Base-by-base conservation (phyloP, 2,329 filamentous ascomycete species). In the Fusarium sambucinum region DNA sequence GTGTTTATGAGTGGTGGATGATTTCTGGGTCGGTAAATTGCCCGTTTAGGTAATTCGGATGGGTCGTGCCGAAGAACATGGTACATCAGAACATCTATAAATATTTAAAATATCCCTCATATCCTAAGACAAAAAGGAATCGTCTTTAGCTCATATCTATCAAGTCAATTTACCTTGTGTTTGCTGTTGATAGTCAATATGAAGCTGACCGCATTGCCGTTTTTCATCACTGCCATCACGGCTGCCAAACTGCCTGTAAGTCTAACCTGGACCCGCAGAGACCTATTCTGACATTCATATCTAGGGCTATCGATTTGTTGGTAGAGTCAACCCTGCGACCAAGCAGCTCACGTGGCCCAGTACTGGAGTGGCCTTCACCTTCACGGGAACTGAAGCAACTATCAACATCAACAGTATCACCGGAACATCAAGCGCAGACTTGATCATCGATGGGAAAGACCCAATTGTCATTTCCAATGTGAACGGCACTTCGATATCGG, bases 281-380 rank as follows among this genome's bases (percentile, higher is more conserved):
- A 9, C 8, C 14, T 14, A 5, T 11, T 50, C 62, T 69, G n/a
- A 69, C 25, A 2, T 1, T 9, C 2, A 1, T 6, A 3, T 12
- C 1, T 2, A 71, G 69, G 32, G n/a, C 14, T 71, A 70, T 25
- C 37, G 63, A 10, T 78, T 77, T 59, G 66, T 82, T 14, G 80
- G 80, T n/a, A 74, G 80, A 41, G 80, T 82, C 25, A 81, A 82
- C 46, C 80, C 81, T 1, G 72, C 74, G 19, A 82, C 80, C 9
- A 77, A 76, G 45, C 77, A 82, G 68, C 73, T 83, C 21, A 82
- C 79, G n/a, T 83, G 81, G 81, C 79, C 81, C 0, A 79, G 78
- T 41, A 81, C 80, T 1, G 81, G 81, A 17, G 72, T 83, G 3
- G 73, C 77, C 0, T 82, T 83, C 57, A 75, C 73, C 2, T 82